Evolutionary conservation across 2,329 filamentous ascomycete species (phyloP), one percentile per base, ranked within the genome.

Genomic region (Graphilbum fragrans): DNA sequence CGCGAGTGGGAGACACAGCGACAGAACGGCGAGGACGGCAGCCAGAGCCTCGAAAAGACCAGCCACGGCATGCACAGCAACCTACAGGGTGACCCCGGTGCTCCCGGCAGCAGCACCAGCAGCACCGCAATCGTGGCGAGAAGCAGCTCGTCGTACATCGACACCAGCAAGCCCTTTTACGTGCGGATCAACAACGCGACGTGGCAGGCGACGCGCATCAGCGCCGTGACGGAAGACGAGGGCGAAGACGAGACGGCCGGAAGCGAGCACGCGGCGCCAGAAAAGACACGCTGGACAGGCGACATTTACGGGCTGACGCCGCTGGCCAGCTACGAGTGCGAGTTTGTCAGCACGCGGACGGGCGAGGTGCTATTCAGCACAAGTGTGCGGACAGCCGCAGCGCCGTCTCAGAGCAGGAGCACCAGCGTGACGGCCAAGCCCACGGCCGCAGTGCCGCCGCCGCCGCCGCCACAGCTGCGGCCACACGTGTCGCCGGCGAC

Each of bases 191-290:
- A 90, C 58, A 80, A 85, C 39, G 82, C 82, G 10, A 72, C 78
- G 46, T 90, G 84, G 84, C 82, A 83, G 54, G 82, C 82, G 2
- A 84, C 81, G 11, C 72, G 80, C 50, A 86, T 88, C 53, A 71
- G 72, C 44, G 64, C 69, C 23, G 61, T 72, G 42, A 55, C 22
- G 6, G 37, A 41, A 3, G 48, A 48, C 5, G 48, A 50, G 2
- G 36, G 43, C 19, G 49, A 51, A 5, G 40, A 21, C 5, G 33
- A 12, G 25, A 17, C 14, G 49, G 51, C 23, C 2, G 37, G 3
- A 16, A 29, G 10, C 1, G 11, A 11, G 23, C 25, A 25, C 5
- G 31, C 5, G 5, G 14, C 20, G 2, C 11, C 22, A 12, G 52
- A 53, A n/a, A 66, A 66, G 17, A 69, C 69, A 36, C 69, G 72